Evolutionary conservation across 2,329 filamentous ascomycete species (phyloP).

Genomic region (Scedosporium boydii): DNA sequence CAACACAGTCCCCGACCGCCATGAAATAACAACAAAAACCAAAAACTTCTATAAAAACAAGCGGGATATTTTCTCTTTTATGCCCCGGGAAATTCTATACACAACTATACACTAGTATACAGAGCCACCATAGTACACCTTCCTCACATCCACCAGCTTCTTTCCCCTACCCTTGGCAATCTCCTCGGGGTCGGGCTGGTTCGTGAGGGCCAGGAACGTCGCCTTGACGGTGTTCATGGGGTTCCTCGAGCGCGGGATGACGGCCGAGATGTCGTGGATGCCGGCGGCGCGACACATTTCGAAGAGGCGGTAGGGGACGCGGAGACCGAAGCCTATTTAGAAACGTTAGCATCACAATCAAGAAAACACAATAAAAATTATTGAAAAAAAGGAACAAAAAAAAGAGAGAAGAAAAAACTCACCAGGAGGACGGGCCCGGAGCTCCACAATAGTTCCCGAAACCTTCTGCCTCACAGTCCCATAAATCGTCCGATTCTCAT

Average conservation of each 20-base stretch:
- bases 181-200: conserved; percentile 79
- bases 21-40: neutral
- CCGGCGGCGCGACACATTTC: conserved; percentile 85
- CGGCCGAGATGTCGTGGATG: conserved; percentile 76
- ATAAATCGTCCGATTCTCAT: conserved; percentile 87
- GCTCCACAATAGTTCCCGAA: conserved; percentile 74
- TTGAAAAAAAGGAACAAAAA: too few species aligned
- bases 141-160: conserved; percentile 92
- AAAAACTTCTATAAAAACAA: neutral
- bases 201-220: conserved; percentile 69
- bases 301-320: conserved; percentile 84
- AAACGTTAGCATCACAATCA: conserved; percentile 4
- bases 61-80: conserved; percentile 3
- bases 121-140: conserved; percentile 89
- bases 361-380: conserved; percentile 1
- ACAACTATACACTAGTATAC: conserved; percentile 38
- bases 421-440: conserved; percentile 84
- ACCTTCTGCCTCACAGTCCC: conserved; percentile 78
- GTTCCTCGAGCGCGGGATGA: conserved; percentile 78
- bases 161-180: conserved; percentile 82
- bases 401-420: conserved; percentile 30
- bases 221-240: conserved; percentile 98
- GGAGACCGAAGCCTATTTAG: conserved; percentile 78
- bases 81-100: conserved; percentile 8
- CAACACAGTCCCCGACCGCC: neutral